A percentile compares a stretch with the other conserved stretches of the same genome.
These are phyloP conservation scores for Pseudocercospora fijiensis DNA, from an alignment of 2,329 filamentous ascomycete species.

Conservation along the genomic window DNA sequence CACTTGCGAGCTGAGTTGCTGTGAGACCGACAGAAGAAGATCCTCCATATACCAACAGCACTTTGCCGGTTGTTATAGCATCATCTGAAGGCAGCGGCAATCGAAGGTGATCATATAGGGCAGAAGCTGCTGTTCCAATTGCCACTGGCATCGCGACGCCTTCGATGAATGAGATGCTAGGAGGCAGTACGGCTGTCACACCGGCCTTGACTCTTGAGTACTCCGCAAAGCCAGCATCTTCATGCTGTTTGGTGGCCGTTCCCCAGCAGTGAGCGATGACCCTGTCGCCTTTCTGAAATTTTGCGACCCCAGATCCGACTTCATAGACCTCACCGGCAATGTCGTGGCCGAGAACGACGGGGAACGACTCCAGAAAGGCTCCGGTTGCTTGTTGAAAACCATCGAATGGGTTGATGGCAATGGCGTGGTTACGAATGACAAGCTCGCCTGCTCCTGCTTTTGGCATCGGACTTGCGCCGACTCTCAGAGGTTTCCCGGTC, in stretches of 20 bases:
- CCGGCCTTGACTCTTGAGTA: constrained; percentile 36
- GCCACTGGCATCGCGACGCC: constrained; percentile 38
- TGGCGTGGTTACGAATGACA: constrained; percentile 36
- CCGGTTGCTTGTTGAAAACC: constrained; percentile 35
- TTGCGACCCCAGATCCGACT: constrained; percentile 34
- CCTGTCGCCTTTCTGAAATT: constrained; percentile 37
- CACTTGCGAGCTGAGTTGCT: constrained; percentile 34
- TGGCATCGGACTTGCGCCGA: constrained; percentile 30
- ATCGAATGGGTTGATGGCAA: constrained; percentile 42
- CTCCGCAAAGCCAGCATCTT: constrained; percentile 30
- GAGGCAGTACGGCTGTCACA: constrained; percentile 40
- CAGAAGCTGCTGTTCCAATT: constrained; percentile 5
- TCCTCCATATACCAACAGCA: constrained; percentile 26
- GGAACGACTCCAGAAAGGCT: constrained; percentile 35
- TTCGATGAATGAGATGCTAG: constrained; percentile 37
- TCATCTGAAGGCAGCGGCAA: constrained; percentile 30
- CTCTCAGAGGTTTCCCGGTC: constrained; percentile 15
- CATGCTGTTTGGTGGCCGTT: constrained; percentile 2
- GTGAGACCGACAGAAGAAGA: constrained; percentile 32
- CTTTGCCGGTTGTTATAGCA: constrained; percentile 24
- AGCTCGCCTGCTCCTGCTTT: constrained; percentile 34
- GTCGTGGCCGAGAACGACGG: constrained; percentile 39
- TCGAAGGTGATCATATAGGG: background rate
- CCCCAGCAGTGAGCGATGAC: constrained; percentile 35
- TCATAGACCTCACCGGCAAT: constrained; percentile 39